Conservation (phyloP, 306 rosid species). For the Glycyrrhiza uralensis region DNA sequence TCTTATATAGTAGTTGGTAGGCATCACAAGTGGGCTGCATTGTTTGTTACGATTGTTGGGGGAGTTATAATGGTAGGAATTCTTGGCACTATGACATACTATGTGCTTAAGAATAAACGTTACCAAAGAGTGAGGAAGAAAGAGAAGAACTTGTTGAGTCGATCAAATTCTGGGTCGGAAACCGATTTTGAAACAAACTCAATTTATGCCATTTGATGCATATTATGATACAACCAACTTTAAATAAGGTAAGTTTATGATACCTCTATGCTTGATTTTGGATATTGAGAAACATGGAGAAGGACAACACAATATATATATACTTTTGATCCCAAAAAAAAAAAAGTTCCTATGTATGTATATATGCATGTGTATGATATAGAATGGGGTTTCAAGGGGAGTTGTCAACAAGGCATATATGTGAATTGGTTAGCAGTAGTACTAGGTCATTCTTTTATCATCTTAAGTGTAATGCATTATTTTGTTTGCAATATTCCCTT, state of each 20-base stretch:
- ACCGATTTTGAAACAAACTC: constrained; percentile 47
- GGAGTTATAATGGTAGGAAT: constrained; percentile 42
- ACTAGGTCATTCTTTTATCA: neutral
- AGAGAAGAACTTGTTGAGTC: constrained; percentile 12
- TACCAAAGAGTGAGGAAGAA: constrained; percentile 40
- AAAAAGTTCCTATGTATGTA: too few species aligned
- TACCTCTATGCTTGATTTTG: neutral
- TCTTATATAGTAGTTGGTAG: constrained; percentile 53
- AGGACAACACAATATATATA: neutral
- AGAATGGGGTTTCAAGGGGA: too few species aligned
- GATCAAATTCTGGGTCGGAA: constrained; percentile 26
- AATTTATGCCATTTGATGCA: constrained; percentile 47
- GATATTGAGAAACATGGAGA: neutral
- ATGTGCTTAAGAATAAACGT: constrained; percentile 50
- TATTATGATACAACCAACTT: neutral
- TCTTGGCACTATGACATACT: constrained; percentile 57
- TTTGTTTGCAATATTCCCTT: too few species aligned
- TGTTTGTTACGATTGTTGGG: constrained; percentile 43
- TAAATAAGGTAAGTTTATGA: neutral
- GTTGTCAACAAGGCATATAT: neutral
- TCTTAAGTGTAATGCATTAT: too few species aligned
- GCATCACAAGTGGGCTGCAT: constrained; percentile 52
- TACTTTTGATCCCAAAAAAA: neutral
- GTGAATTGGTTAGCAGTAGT: neutral
- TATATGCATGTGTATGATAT: too few species aligned